Evolutionary conservation across 345 rosid species (phyloP).

Genomic region (Citrus mangshanensis): DNA sequence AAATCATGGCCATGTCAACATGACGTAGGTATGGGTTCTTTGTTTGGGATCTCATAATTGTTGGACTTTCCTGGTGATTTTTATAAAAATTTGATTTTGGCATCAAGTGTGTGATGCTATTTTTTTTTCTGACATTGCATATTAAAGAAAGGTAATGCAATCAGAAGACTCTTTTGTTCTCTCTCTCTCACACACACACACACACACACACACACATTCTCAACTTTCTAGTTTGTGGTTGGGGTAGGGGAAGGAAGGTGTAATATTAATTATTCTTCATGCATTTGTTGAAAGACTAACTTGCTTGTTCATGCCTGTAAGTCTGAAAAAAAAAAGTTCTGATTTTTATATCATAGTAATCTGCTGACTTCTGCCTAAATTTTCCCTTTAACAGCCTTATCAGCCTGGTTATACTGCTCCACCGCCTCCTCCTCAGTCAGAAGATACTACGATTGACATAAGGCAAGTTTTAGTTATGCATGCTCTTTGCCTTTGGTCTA

Average conservation of each 20-base stretch:
- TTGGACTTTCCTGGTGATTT: not conserved
- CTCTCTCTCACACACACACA: too few relatives aligned
- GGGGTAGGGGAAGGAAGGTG: not conserved
- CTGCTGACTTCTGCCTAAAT: constrained; percentile 7
- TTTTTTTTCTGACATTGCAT: not conserved
- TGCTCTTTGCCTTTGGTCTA: not conserved
- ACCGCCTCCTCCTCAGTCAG: constrained; percentile 49
- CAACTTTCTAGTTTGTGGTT: not conserved
- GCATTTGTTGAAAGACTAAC: not conserved
- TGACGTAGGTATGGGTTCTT: not conserved
- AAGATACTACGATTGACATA: constrained; percentile 72
- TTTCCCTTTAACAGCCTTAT: constrained; percentile 54
- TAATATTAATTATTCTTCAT: not conserved
- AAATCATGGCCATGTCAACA: not conserved
- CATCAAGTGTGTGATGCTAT: not conserved
- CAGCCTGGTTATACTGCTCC: constrained; percentile 89
- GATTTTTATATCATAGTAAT: not conserved
- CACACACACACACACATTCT: too few relatives aligned
- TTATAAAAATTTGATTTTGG: not conserved
- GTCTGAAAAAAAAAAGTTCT: not conserved
- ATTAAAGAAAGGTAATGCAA: not conserved
- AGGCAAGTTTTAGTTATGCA: constrained; percentile 48
- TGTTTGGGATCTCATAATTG: not conserved
- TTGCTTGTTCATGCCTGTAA: not conserved
- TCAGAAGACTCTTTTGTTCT: not conserved